Evolutionary conservation across 2,329 filamentous ascomycete species (phyloP), one percentile per base, ranked within the genome.

Genomic region (Botrytis galanthina): DNA sequence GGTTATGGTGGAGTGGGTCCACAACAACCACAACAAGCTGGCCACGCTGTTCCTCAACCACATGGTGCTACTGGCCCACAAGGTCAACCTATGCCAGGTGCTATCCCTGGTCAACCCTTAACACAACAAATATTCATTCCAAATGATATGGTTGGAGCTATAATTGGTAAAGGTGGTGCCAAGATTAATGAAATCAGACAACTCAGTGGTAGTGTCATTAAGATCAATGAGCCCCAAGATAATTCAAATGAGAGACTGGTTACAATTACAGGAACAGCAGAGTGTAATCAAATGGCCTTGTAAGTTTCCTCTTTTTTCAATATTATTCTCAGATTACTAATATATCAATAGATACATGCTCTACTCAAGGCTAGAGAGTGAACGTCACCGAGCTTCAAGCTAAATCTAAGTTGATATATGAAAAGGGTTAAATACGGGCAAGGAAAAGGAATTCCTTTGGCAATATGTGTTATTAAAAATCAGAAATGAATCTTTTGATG

Each of bases 161-260:
- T 54, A 39, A 68, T 68, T 29, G 46, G 46, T 42, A 57, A 42
- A 85, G 96, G 96, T 75, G 96, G 96, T 77, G 93, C 94, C 73
- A 99, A 99, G 89, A 99, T 99, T 87, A 99, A 99, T 82, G 96
- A 99, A 84, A 99, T 99, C 77, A 91, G 96, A 78, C 94, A 98
- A 83, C 90, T 99, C 79, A 97, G 93, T 82, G 96, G 95, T 78
- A 98, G 95, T 84, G 95, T 99, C 64, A 98, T 99, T 83, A 99
- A 99, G 87, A 99, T 99, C 87, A 98, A 99, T 82, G 96, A 99
- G 83, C 96, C 96, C 1, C 96, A 98, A 83, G 96, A 98, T 83
- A 98, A 97, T 84, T 98, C 94, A 87, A 99, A 98, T 81, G 96
- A 99, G 86, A 92, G 96, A 76, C 86, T 99, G 74, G 96, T 99